phyloP scores from a whole-genome alignment of 257 asterid genomes.

The Osmanthus fragrans region DNA sequence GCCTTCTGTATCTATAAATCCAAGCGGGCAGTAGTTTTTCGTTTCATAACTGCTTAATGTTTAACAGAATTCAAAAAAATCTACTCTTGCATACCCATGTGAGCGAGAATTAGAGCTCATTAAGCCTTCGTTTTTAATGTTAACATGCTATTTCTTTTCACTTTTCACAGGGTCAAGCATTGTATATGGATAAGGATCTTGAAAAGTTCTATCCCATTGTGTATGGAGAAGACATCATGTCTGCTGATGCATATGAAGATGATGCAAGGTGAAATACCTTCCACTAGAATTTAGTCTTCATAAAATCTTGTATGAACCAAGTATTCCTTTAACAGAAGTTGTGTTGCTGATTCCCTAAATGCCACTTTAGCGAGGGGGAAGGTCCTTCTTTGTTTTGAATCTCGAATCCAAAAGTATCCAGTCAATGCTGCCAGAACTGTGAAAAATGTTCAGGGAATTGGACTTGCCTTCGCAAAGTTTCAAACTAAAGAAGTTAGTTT shows the following conservation, averaged over 20 bases:
- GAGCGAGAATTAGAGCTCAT: neutral
- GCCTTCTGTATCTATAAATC: neutral
- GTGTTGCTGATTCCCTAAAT: slow-evolving; percentile 28
- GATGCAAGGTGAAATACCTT: slow-evolving; percentile 30
- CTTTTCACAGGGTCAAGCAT: slow-evolving; percentile 24
- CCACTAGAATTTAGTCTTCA: neutral
- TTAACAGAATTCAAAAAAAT: neutral
- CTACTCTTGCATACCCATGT: neutral
- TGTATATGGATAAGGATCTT: slow-evolving; percentile 20
- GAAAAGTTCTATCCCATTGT: slow-evolving; percentile 28
- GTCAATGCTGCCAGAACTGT: slow-evolving; percentile 27
- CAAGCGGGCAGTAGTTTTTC: neutral
- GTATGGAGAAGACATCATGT: slow-evolving; percentile 33
- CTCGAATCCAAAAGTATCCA: slow-evolving; percentile 28
- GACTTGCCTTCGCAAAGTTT: slow-evolving; percentile 29
- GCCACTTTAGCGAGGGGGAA: slow-evolving; percentile 36
- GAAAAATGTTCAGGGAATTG: slow-evolving; percentile 31
- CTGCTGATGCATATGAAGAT: slow-evolving; percentile 23
- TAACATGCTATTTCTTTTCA: neutral
- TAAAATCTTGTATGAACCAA: neutral
- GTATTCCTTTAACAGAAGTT: slow-evolving; percentile 28
- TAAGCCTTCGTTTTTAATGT: neutral
- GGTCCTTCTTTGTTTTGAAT: slow-evolving; percentile 40
- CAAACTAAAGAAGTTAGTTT: slow-evolving; percentile 35
- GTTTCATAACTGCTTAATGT: neutral